A percentile compares a stretch with the other conserved stretches of the same genome.
These are phyloP conservation scores for Exophiala viscosa DNA, from an alignment of 2,329 filamentous ascomycete genomes.

Conservation along the genomic window DNA sequence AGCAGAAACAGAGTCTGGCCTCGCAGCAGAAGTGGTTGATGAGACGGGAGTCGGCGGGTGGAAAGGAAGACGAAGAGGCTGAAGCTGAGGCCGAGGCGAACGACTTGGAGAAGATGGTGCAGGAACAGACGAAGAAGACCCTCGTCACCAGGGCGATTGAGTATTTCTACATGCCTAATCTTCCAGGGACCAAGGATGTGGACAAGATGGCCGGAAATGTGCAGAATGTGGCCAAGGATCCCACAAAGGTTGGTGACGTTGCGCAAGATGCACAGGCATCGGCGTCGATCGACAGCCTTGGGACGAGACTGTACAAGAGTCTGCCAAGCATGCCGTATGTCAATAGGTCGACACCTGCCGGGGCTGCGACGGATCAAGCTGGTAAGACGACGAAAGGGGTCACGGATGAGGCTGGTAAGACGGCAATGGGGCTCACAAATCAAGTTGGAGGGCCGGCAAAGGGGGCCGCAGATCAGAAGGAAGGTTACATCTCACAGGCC, in stretches of 20 bases:
- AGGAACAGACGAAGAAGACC: slow-evolving; percentile 30
- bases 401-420: slow-evolving; percentile 8
- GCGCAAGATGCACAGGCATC: slow-evolving; percentile 19
- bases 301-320: slow-evolving; percentile 19
- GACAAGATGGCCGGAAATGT: slow-evolving; percentile 20
- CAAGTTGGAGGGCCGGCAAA: slow-evolving; percentile 9
- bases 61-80: slow-evolving; percentile 28
- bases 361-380: slow-evolving; percentile 4
- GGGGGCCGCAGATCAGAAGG: slow-evolving; percentile 2
- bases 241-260: slow-evolving; percentile 11
- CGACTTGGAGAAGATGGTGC: slow-evolving; percentile 27
- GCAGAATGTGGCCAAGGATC: slow-evolving; percentile 14
- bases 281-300: slow-evolving; percentile 14
- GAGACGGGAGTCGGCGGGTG: slow-evolving; percentile 23
- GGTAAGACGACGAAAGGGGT: slow-evolving; percentile 11
- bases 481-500: slow-evolving; percentile 25
- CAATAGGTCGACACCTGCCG: slow-evolving; percentile 10
- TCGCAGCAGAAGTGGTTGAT: slow-evolving; percentile 25
- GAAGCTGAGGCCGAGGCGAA: slow-evolving; percentile 29
- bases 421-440: slow-evolving; percentile 5
- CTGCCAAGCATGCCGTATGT: slow-evolving; percentile 25
- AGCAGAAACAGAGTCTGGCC: slow-evolving; percentile 33
- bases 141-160: slow-evolving; percentile 27
- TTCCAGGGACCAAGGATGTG: slow-evolving; percentile 25
- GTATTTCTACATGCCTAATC: slow-evolving; percentile 28